Percentiles rank a stretch among this genome's conserved stretches.
Conservation (phyloP, 2,329 filamentous ascomycete species). For the Microdochium nivale region DNA sequence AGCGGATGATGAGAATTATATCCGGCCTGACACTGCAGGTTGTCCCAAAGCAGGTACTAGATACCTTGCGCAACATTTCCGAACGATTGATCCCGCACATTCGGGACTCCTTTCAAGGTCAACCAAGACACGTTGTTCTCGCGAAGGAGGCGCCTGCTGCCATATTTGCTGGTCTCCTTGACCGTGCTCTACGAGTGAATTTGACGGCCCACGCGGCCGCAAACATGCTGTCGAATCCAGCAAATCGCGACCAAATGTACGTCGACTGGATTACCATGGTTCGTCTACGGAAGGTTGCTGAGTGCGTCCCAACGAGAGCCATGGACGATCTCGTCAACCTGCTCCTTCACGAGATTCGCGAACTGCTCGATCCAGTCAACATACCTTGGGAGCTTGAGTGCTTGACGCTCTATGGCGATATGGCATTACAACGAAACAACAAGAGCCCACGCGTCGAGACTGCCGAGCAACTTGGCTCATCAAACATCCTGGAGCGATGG, state of each 20-base stretch:
- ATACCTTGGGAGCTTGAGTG: constrained; percentile 58
- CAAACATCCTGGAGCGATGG: constrained; percentile 72
- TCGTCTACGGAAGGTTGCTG: constrained; percentile 52
- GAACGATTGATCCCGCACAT: constrained; percentile 75
- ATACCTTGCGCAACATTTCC: constrained; percentile 80
- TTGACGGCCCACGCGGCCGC: constrained; percentile 88
- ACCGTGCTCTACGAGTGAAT: constrained; percentile 85
- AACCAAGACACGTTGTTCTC: constrained; percentile 75
- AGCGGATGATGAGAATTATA: constrained; percentile 91
- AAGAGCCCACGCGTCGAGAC: constrained; percentile 29
- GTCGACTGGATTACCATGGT: constrained; percentile 73
- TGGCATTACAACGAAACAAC: constrained; percentile 34
- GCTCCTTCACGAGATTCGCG: constrained; percentile 58
- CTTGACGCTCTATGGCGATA: constrained; percentile 50
- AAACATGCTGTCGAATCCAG: constrained; percentile 81
- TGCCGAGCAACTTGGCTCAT: constrained; percentile 31
- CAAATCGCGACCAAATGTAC: constrained; percentile 93
- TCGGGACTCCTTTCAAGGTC: constrained; percentile 72
- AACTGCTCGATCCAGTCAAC: constrained; percentile 60
- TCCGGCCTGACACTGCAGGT: constrained; percentile 85
- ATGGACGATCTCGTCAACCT: constrained; percentile 60
- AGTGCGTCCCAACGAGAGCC: constrained; percentile 51
- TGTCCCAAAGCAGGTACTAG: constrained; percentile 77
- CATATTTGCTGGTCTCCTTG: constrained; percentile 77
- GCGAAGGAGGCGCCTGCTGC: constrained; percentile 85